Evolutionary conservation across 1,284 basidiomycete genomes (phyloP).

Genomic region (Microstroma glucosiphilum): DNA sequence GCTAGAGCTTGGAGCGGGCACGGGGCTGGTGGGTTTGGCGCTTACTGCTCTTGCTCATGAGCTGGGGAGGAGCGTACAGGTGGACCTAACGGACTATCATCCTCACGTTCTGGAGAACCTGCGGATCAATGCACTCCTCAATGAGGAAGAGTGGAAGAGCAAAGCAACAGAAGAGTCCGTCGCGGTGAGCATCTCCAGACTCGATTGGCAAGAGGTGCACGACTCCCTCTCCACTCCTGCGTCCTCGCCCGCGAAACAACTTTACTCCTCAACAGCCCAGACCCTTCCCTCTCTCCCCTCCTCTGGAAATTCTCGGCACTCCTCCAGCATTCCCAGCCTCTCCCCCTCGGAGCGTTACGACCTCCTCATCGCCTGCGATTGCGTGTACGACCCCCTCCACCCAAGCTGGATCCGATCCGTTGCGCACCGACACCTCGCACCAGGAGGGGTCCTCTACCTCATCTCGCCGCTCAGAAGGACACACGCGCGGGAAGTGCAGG

Average conservation of each 20-base stretch:
- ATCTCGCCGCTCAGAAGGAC: constrained; percentile 35
- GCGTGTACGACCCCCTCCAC: constrained; percentile 41
- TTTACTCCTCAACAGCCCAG: constrained; percentile 23
- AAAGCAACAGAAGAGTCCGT: background rate
- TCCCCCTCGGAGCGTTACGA: constrained; percentile 20
- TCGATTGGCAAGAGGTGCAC: constrained; percentile 39
- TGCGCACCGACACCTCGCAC: constrained; percentile 20
- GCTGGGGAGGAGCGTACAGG: background rate
- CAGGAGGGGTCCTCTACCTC: constrained; percentile 24
- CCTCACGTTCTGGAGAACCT: constrained; percentile 38
- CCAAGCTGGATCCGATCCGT: constrained; percentile 41
- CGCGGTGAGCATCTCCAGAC: constrained; percentile 6
- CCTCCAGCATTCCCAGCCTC: background rate
- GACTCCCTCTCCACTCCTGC: constrained; percentile 8
- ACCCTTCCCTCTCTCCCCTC: constrained; percentile 22
- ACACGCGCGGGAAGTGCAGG: constrained; percentile 30
- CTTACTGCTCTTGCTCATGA: constrained; percentile 12
- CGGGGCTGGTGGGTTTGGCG: constrained; percentile 39
- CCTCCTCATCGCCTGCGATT: constrained; percentile 39
- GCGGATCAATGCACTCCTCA: constrained; percentile 23
- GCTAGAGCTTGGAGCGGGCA: constrained; percentile 46
- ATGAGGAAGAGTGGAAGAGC: constrained; percentile 13
- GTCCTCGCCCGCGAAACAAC: constrained; percentile 1
- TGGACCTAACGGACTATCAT: constrained; percentile 38
- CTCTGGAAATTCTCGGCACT: background rate